Evolutionary conservation across 371 early-diverging fungal species (phyloP), one percentile per base, ranked within the genome.

Genomic region (Thermomucor indicae-seudaticae): DNA sequence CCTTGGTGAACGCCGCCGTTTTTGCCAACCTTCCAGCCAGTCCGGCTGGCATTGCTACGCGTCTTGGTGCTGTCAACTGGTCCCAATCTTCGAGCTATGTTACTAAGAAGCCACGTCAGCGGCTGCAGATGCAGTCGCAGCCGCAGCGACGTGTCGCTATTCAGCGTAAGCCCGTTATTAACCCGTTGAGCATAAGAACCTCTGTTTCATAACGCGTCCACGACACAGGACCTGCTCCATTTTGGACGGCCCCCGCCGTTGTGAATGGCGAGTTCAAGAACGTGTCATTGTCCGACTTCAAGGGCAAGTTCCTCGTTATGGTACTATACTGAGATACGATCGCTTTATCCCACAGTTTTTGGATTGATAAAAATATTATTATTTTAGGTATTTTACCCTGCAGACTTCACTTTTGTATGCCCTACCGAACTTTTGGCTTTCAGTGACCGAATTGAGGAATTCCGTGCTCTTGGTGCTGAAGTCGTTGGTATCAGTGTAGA

Each of bases 401-500:
- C 65, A 40, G 74, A 78, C 44, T 73, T 71, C 44, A 72, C 76
- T 38, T 75, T 75, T 62, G 79, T 79, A 8, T 79, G 89, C 58
- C 87, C 87, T 22, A 86, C 86, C 27, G 89, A 89, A 49, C 60
- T 89, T 25, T 63, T 76, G 40, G 81, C 80, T 6, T 83, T 84
- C 65, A 74, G 67, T 47, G 86, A 90, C 51, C 64, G 69, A 11
- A 62, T 70, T 29, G 75, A 68, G 6, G 81, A 88, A 20, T 92
- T 92, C 73, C 57, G 74, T 47, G 66, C 78, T 61, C 53, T 83
- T 17, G 80, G 78, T 65, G 74, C 86, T 46, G 85, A 85, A 61
- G 88, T 96, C 23, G 70, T 95, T 41, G 92, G 85, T 47, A 75
- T 80, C 55, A 91, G 92, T 39, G 82, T 84, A 49, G 96, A 96